Evolutionary conservation across 768 basidiomycete species (phyloP), one percentile per base, ranked within the genome.

Genomic region (Clavaria fumosa): DNA sequence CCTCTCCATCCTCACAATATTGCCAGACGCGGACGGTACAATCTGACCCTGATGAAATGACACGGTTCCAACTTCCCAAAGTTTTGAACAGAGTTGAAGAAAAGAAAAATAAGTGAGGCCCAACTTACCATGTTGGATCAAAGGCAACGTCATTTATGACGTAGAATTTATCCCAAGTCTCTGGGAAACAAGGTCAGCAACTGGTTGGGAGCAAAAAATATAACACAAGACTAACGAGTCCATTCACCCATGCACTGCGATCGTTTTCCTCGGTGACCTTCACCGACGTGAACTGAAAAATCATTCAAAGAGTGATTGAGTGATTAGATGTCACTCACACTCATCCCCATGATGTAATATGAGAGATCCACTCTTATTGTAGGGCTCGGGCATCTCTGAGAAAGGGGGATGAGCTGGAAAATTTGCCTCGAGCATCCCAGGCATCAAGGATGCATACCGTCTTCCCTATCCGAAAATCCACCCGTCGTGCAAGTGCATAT

Each of bases 101-200:
- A 50, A 39, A 43, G n/a, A 27, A 22, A 7, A 12, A 24, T 21
- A 37, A 7, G 39, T 17, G 43, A 32, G 7, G n/a, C 20, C 12
- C 7, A n/a, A 38, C 57, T 40, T 48, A 69, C 72, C 63, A 58
- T 41, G 40, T 46, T 1, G 72, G 70, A 47, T 71, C 64, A 40
- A 74, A 70, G 15, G 65, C 66, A 26, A 75, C 57, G 40, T 75
- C 71, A 34, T 66, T 63, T 0, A 78, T 63, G 1, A 67, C 58
- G 41, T 72, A 75, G 42, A 74, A 59, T 43, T 70, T 72, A 12
- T 37, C 53, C 6, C 42, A 40, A 23, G 39, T 43, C 28, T 45
- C 53, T 50, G 14, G 30, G 14, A 7, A 18, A 22, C 12, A 18
- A 7, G 31, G 36, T 31, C 40, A 10, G 34, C 7, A 35, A 33